Evolutionary conservation across 208 protist species (phyloP).

Genomic region (Wallacemonas collosoma): DNA sequence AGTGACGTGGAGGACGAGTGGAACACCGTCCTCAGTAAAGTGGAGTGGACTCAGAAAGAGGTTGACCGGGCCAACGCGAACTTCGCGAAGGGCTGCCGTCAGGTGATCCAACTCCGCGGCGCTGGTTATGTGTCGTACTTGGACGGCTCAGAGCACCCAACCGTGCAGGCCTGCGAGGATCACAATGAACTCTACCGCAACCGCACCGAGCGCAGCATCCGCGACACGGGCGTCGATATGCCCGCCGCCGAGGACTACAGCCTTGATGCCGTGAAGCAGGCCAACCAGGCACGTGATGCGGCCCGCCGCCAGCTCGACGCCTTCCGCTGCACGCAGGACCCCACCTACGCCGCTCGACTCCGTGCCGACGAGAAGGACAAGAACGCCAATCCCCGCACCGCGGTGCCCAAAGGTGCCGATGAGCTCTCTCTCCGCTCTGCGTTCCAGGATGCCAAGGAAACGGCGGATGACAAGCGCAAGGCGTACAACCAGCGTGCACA

Average conservation of each 20-base stretch:
- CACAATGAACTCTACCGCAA: conserved; percentile 50
- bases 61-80: conserved; percentile 28
- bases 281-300: conserved; percentile 27
- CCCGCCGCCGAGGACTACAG: conserved; percentile 47
- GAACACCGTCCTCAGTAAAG: conserved; percentile 25
- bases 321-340: conserved; percentile 38
- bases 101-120: conserved; percentile 28
- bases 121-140: conserved; percentile 69
- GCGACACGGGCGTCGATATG: conserved; percentile 31
- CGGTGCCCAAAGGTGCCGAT: conserved; percentile 35
- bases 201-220: conserved; percentile 24
- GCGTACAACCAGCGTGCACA: conserved; percentile 53
- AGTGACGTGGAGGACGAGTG: conserved; percentile 34
- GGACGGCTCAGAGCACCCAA: conserved; percentile 57
- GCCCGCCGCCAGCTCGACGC: conserved; percentile 68
- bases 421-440: conserved; percentile 29
- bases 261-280: conserved; percentile 28
- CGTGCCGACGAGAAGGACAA: conserved; percentile 48
- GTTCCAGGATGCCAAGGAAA: conserved; percentile 31
- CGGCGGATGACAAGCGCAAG: conserved; percentile 26
- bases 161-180: conserved; percentile 28
- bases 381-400: conserved; percentile 23
- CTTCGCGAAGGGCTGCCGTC: conserved; percentile 41
- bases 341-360: conserved; percentile 47
- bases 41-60: conserved; percentile 39